Percentiles rank a stretch among this genome's conserved stretches.
These are phyloP conservation scores for Boechera stricta DNA, from an alignment of 345 rosid genomes.

Conservation along the genomic window DNA sequence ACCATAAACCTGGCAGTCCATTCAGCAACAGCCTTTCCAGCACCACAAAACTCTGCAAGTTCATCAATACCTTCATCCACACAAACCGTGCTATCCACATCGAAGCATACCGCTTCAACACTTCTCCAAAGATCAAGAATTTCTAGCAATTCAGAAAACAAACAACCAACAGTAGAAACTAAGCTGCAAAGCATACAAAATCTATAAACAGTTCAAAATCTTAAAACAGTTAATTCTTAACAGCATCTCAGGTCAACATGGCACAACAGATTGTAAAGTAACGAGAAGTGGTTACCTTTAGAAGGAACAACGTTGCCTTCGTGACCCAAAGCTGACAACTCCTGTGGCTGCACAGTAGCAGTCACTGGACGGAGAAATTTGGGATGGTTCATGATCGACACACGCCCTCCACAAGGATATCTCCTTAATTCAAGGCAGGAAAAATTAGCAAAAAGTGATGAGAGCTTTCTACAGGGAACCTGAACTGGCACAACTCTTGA, in stretches of 20 bases:
- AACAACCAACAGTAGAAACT: slow-evolving; percentile 39
- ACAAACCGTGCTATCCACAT: slow-evolving; percentile 99
- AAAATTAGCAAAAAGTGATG: slow-evolving; percentile 38
- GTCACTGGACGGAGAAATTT: slow-evolving; percentile 51
- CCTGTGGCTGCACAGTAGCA: slow-evolving; percentile 60
- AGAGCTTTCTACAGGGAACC: slow-evolving; percentile 43
- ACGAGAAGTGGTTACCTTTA: slow-evolving; percentile 50
- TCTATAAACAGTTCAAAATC: background rate
- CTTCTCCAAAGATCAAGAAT: slow-evolving; percentile 75
- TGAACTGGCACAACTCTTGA: slow-evolving; percentile 49
- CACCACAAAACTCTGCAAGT: slow-evolving; percentile 98
- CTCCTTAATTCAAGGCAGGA: slow-evolving; percentile 44
- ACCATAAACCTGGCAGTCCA: slow-evolving; percentile 88
- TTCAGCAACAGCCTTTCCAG: slow-evolving; percentile 94
- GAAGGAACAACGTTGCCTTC: slow-evolving; percentile 60
- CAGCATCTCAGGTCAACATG: slow-evolving; percentile 6
- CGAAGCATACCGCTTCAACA: slow-evolving; percentile 89
- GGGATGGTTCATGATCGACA: slow-evolving; percentile 49
- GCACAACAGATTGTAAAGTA: background rate
- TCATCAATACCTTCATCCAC: slow-evolving; percentile 96
- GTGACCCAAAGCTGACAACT: slow-evolving; percentile 49
- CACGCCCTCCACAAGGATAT: slow-evolving; percentile 37
- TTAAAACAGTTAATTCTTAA: background rate
- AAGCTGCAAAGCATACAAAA: slow-evolving; percentile 2
- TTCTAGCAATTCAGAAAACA: slow-evolving; percentile 52